A percentile compares a stretch with the other conserved stretches of the same genome.
Conservation (phyloP, 1,284 basidiomycete genomes). For the Blastosporella zonata region DNA sequence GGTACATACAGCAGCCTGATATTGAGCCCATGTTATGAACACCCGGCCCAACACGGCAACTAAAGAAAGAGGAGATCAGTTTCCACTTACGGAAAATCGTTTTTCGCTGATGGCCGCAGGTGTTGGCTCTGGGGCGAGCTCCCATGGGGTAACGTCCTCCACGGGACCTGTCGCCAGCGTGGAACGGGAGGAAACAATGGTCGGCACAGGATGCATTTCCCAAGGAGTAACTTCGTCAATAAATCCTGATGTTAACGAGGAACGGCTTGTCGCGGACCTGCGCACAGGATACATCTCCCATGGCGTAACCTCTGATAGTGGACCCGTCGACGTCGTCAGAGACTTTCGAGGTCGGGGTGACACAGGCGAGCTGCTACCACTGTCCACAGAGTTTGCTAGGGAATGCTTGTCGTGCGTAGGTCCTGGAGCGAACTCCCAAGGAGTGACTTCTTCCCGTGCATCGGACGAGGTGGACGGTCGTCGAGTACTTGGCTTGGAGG, state of each 20-base stretch:
- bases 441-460: constrained; percentile 29
- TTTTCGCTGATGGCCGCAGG: constrained; percentile 13
- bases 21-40: constrained; percentile 4
- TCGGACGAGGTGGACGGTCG: constrained; percentile 30
- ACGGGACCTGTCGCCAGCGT: constrained; percentile 26
- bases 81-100: constrained; percentile 20
- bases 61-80: constrained; percentile 10
- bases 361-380: constrained; percentile 12
- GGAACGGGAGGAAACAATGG: constrained; percentile 14
- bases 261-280: constrained; percentile 15
- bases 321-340: constrained; percentile 27
- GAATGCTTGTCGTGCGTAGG: constrained; percentile 4
- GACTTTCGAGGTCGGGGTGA: constrained; percentile 10
- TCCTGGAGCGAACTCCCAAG: constrained; percentile 17
- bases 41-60: constrained; percentile 16
- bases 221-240: constrained; percentile 36
- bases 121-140: constrained; percentile 24
- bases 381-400: constrained; percentile 3
- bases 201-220: constrained; percentile 32
- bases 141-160: constrained; percentile 38
- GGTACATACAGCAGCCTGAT: constrained; percentile 3
- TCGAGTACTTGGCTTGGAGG: neutral
- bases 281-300: constrained; percentile 35
- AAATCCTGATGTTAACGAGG: constrained; percentile 24
- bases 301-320: constrained; percentile 33